Evolutionary conservation across 2,329 filamentous ascomycete species (phyloP).

Genomic region (Rhynchosporium secalis): DNA sequence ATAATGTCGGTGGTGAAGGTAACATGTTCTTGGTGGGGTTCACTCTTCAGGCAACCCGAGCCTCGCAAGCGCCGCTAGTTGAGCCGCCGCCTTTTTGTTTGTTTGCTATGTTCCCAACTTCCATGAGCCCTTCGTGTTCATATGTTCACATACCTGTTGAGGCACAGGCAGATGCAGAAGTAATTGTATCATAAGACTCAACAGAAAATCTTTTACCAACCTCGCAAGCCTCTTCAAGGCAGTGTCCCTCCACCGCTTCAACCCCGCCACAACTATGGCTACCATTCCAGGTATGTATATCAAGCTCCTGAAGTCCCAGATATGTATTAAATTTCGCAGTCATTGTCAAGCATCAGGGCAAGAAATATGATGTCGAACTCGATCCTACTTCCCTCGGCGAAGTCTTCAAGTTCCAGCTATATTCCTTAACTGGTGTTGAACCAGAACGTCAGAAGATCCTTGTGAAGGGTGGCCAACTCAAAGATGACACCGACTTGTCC

Average conservation of each 20-base stretch:
- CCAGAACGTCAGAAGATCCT: slow-evolving; percentile 95
- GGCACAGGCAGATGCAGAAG: not conserved
- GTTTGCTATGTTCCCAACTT: slow-evolving; percentile 14
- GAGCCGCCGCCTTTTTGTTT: slow-evolving; percentile 19
- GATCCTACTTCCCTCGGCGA: slow-evolving; percentile 83
- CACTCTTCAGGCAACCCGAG: slow-evolving; percentile 19
- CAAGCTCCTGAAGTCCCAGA: not conserved
- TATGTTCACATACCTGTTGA: not conserved
- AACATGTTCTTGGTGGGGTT: slow-evolving; percentile 34
- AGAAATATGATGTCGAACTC: slow-evolving; percentile 91
- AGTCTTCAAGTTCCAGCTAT: slow-evolving; percentile 93
- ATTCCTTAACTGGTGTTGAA: slow-evolving; percentile 92
- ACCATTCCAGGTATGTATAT: slow-evolving; percentile 38
- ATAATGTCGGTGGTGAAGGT: not conserved
- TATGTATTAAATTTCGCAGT: slow-evolving; percentile 53
- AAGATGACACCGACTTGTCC: slow-evolving; percentile 87
- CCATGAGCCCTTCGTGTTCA: not conserved
- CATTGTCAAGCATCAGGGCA: slow-evolving; percentile 91
- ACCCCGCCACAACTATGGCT: slow-evolving; percentile 38
- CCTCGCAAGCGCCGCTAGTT: slow-evolving; percentile 30
- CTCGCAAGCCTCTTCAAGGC: not conserved
- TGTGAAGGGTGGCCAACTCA: slow-evolving; percentile 90
- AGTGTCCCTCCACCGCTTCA: slow-evolving; percentile 24
- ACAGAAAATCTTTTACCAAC: not conserved
- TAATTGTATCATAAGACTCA: not conserved